Evolutionary conservation across 1,284 basidiomycete species (phyloP).

Genomic region (Fomitiporia mediterranea): DNA sequence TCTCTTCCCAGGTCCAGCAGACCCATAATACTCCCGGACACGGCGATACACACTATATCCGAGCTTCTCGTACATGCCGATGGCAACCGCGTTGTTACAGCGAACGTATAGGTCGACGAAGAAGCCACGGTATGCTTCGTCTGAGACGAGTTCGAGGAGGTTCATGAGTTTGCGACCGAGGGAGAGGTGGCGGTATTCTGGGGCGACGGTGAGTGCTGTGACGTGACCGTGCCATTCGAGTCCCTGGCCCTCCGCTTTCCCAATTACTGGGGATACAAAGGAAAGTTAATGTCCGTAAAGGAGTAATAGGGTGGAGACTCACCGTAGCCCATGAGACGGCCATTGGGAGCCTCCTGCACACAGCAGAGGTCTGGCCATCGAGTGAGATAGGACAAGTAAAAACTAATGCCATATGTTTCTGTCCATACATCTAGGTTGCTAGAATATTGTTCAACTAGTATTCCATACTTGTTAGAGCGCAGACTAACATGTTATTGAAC

Average conservation of each 20-base stretch:
- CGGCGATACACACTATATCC: slow-evolving; percentile 85
- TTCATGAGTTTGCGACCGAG: slow-evolving; percentile 81
- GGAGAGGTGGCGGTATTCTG: slow-evolving; percentile 81
- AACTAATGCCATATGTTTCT: slow-evolving; percentile 87
- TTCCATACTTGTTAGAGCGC: too few species aligned
- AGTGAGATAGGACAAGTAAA: slow-evolving; percentile 83
- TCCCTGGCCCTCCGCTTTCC: slow-evolving; percentile 75
- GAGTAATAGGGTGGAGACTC: slow-evolving; percentile 26
- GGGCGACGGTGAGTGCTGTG: slow-evolving; percentile 87
- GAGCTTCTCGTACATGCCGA: slow-evolving; percentile 81
- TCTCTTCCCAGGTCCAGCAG: slow-evolving; percentile 58
- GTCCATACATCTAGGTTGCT: slow-evolving; percentile 94
- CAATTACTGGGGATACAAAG: slow-evolving; percentile 54
- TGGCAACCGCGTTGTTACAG: slow-evolving; percentile 72
- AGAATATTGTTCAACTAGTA: neutral
- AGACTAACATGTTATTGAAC: slow-evolving; percentile 80
- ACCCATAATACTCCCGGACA: slow-evolving; percentile 84
- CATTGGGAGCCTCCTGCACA: slow-evolving; percentile 71
- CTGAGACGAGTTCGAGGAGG: slow-evolving; percentile 77
- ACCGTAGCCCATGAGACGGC: slow-evolving; percentile 86
- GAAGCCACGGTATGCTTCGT: slow-evolving; percentile 69
- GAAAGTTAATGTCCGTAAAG: slow-evolving; percentile 1
- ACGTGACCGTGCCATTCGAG: slow-evolving; percentile 86
- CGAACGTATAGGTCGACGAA: slow-evolving; percentile 92
- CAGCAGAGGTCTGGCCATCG: slow-evolving; percentile 89